Conservation (phyloP, 2,329 filamentous ascomycete genomes). For the Epichloe uncinata region DNA sequence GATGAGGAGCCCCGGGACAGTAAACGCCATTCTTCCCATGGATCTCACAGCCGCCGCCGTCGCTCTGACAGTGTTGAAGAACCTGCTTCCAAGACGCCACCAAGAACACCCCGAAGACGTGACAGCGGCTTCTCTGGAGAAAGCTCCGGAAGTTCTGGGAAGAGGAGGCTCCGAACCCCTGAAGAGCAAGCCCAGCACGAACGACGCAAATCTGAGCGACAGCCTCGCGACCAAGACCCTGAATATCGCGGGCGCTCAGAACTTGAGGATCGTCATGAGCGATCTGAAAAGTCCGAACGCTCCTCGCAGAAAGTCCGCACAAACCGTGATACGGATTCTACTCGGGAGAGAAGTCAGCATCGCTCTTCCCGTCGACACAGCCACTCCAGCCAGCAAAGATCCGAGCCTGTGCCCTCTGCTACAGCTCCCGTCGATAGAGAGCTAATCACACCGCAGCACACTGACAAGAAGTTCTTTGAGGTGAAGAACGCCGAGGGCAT, state of each 20-base stretch:
- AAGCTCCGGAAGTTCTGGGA: constrained; percentile 21
- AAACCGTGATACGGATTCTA: constrained; percentile 22
- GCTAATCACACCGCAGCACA: constrained; percentile 7
- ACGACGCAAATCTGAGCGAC: constrained; percentile 26
- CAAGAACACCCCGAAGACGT: constrained; percentile 28
- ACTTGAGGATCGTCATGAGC: constrained; percentile 15
- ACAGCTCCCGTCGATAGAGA: constrained; percentile 13
- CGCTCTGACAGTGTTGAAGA: constrained; percentile 26
- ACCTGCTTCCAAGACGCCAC: constrained; percentile 19
- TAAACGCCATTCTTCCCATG: constrained; percentile 15
- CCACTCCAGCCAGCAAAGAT: constrained; percentile 21
- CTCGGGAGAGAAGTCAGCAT: constrained; percentile 16
- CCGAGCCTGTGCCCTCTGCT: constrained; percentile 17
- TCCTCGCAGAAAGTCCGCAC: constrained; percentile 11
- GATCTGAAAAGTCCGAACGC: constrained; percentile 3
- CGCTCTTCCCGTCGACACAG: constrained; percentile 30
- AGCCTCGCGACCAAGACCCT: constrained; percentile 14
- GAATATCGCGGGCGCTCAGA: constrained; percentile 13
- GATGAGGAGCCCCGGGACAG: constrained; percentile 20
- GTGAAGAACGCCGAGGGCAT: constrained; percentile 25
- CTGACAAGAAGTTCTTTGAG: constrained; percentile 29
- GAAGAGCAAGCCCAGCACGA: constrained; percentile 41
- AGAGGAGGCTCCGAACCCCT: constrained; percentile 24
- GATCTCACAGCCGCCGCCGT: constrained; percentile 19
- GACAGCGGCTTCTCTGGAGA: constrained; percentile 34